A percentile compares a stretch with the other conserved stretches of the same genome.
Evolutionary conservation across 768 basidiomycete genomes (phyloP).

Genomic region (Leccinum uliginosum): DNA sequence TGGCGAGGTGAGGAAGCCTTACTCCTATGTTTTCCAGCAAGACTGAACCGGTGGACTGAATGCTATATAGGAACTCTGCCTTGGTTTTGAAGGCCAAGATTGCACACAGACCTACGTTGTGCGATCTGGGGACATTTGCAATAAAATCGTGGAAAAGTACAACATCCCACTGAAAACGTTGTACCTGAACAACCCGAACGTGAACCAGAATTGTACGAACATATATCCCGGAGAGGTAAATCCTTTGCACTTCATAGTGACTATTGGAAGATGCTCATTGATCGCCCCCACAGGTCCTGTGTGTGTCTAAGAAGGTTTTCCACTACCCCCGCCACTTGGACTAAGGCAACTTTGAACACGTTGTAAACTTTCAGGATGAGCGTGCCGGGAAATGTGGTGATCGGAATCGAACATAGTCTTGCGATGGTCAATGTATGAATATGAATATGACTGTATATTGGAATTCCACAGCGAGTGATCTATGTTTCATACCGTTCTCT

Average conservation of each 20-base stretch:
- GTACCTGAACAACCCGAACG: conserved; percentile 60
- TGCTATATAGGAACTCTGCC: conserved; percentile 41
- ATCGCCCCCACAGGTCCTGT: conserved; percentile 21
- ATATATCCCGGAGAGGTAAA: conserved; percentile 59
- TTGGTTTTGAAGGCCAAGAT: conserved; percentile 52
- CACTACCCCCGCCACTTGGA: conserved; percentile 13
- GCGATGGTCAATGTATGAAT: not conserved
- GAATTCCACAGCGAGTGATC: not conserved
- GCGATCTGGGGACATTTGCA: conserved; percentile 48
- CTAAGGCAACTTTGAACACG: not conserved
- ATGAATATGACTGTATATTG: not conserved
- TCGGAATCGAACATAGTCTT: not conserved
- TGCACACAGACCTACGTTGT: conserved; percentile 47
- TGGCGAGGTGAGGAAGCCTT: conserved; percentile 38
- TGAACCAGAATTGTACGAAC: conserved; percentile 48
- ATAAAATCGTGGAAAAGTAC: conserved; percentile 34
- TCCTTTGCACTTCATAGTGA: not conserved
- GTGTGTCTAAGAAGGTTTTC: conserved; percentile 26
- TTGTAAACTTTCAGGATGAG: not conserved
- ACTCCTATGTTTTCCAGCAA: not conserved
- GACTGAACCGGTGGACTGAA: not conserved
- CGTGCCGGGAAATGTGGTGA: not conserved
- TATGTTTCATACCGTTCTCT: not conserved
- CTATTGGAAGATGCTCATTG: not conserved
- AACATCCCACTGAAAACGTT: conserved; percentile 43